Evolutionary conservation across 2,329 filamentous ascomycete species (phyloP), one percentile per base, ranked within the genome.

Genomic region (Beauveria caledonica): DNA sequence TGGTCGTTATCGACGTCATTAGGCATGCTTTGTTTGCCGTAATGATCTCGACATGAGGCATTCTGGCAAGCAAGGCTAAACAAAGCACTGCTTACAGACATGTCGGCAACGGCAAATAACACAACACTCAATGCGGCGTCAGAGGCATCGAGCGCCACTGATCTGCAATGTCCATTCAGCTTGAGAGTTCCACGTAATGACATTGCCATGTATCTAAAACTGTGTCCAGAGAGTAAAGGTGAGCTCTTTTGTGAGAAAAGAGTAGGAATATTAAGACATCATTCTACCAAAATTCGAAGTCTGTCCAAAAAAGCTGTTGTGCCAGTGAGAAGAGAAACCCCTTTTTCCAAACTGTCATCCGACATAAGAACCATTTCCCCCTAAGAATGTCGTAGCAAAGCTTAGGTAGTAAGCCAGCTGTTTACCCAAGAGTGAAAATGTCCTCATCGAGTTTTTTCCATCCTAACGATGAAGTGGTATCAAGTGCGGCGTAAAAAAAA

Each of bases 271-370:
- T 19, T 42, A 44, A 50, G 23, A 17, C 56, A 33, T 17, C 11
- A 17, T 5, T 44, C 23, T 44, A 44, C 25, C 42, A 40, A 52
- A 29, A 29, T 3, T 19, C 36, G 25, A 36, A 45, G 40, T 44
- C 54, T 46, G 36, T 36, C 40, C 10, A 19, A 61, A 54, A 58
- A 27, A 27, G n/a, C 27, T 19, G 36, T 17, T 25, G 6, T 19
- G 39, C 39, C 17, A 60, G 40, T 29, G 60, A 60, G 54, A 53
- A 42, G 60, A 56, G 46, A 58, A 40, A 51, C 58, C 33, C 13
- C 46, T 21, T 3, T 11, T 53, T 40, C 54, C 39, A 52, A 59
- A 45, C 25, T 25, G 19, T 51, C 39, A 59, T 52, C 19, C 48
- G 25, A 59, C 8, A 13, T 33, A 33, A 44, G 21, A 52, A 13